Conservation (phyloP, 2,329 filamentous ascomycete genomes). For the Dryadomyces sulphureus region DNA sequence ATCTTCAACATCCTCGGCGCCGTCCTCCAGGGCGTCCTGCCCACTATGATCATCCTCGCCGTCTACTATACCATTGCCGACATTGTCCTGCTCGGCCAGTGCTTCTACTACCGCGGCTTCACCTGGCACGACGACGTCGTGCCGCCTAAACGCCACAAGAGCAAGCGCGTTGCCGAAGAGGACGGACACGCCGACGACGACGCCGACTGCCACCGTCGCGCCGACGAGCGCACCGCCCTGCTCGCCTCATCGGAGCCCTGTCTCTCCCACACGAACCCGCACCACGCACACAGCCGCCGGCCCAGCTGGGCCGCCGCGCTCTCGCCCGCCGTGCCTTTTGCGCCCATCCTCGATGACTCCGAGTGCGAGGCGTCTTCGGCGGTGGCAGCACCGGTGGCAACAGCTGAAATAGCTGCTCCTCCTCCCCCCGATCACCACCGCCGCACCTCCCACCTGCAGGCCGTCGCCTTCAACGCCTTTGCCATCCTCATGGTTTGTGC, state of each 20-base stretch:
- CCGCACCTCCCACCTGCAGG: conserved; percentile 29
- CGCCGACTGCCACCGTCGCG: conserved; percentile 6
- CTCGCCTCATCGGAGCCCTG: conserved; percentile 15
- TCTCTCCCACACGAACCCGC: conserved; percentile 17
- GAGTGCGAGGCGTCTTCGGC: background rate
- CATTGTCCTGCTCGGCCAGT: conserved; percentile 65
- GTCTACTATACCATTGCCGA: conserved; percentile 15
- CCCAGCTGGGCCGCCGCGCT: conserved; percentile 49
- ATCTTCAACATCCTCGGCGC: conserved; percentile 16
- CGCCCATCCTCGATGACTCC: conserved; percentile 3
- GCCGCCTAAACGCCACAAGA: conserved; percentile 23
- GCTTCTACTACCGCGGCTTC: conserved; percentile 91
- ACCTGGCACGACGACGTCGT: conserved; percentile 42
- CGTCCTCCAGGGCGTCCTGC: conserved; percentile 50
- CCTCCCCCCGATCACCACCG: background rate
- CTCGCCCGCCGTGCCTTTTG: conserved; percentile 61
- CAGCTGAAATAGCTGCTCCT: no score
- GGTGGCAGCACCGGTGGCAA: background rate
- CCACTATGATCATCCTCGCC: conserved; percentile 53
- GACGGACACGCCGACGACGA: conserved; percentile 10
- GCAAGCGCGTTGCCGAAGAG: conserved; percentile 8
- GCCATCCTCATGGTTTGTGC: conserved; percentile 69
- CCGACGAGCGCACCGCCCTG: conserved; percentile 38
- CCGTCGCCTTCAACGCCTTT: conserved; percentile 56
- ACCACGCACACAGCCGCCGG: conserved; percentile 35